Conservation (phyloP, 108 stramenopile genomes). For the Hondaea fermentalgiana region DNA sequence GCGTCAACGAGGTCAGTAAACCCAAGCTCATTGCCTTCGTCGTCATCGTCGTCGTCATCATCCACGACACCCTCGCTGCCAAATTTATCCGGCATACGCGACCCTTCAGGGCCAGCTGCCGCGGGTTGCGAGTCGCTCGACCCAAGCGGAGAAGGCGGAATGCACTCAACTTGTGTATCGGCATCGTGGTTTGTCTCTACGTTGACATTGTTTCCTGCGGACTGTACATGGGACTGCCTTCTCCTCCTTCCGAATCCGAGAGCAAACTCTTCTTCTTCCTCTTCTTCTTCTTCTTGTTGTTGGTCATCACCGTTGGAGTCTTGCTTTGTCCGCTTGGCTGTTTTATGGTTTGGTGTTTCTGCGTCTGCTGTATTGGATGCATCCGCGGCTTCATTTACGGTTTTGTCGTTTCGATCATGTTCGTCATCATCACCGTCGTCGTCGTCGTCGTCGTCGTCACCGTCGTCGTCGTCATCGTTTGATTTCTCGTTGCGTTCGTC, state of each 20-base stretch:
- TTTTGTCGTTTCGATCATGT: not conserved
- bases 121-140: too few relatives aligned
- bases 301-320: not conserved
- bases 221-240: too few relatives aligned
- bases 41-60: not conserved
- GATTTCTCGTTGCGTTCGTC: too few relatives aligned
- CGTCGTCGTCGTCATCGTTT: not conserved
- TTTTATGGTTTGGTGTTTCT: not conserved
- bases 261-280: not conserved
- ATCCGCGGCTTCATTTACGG: too few relatives aligned
- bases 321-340: not conserved
- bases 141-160: too few relatives aligned
- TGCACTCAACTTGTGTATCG: too few relatives aligned
- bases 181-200: too few relatives aligned
- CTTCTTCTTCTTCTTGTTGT: not conserved
- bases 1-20: not conserved
- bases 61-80: not conserved
- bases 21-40: not conserved
- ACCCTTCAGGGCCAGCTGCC: too few relatives aligned
- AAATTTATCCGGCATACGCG: too few relatives aligned
- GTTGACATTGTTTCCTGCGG: too few relatives aligned
- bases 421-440: not conserved
- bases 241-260: too few relatives aligned
- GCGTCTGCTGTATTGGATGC: too few relatives aligned
- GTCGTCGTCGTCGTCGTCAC: not conserved